Conservation (phyloP, 2,329 filamentous ascomycete species). For the Claviceps sp. region DNA sequence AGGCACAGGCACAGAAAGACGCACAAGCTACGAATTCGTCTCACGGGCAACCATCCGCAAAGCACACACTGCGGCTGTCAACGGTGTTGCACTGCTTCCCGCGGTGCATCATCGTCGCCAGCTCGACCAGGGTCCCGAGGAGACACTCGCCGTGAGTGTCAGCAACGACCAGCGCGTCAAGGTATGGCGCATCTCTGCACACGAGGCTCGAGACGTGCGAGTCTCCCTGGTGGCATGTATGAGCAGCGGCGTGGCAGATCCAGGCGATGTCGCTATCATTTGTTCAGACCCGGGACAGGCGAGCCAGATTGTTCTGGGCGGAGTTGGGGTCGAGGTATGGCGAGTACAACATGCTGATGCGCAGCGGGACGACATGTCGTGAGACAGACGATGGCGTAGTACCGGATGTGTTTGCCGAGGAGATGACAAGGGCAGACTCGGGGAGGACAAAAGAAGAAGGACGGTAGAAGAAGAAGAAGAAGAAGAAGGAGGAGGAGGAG, state of each 20-base stretch:
- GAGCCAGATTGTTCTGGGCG: conserved; percentile 25
- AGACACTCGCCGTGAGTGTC: conserved; percentile 26
- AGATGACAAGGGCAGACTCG: too few species aligned
- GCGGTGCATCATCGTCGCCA: not conserved
- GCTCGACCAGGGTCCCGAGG: conserved; percentile 1
- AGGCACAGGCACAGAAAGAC: not conserved
- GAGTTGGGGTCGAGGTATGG: conserved; percentile 36
- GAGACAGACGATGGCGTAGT: not conserved
- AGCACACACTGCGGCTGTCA: conserved; percentile 62
- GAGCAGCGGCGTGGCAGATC: conserved; percentile 48
- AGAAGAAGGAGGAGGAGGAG: too few species aligned
- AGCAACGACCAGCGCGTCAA: conserved; percentile 52
- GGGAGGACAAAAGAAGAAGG: too few species aligned
- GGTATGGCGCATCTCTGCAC: conserved; percentile 31
- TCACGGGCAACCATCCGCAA: conserved; percentile 20
- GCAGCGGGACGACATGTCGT: not conserved
- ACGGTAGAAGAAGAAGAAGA: too few species aligned
- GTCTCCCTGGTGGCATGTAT: conserved; percentile 32
- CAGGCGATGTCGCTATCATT: conserved; percentile 36
- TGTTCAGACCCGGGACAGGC: conserved; percentile 1
- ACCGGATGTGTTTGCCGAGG: too few species aligned
- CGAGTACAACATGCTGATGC: not conserved
- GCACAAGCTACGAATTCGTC: conserved; percentile 10
- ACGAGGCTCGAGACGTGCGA: conserved; percentile 5
- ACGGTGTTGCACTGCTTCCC: conserved; percentile 33